Conservation (phyloP, 2,329 filamentous ascomycete species). For the Magnaporthiopsis poae region DNA sequence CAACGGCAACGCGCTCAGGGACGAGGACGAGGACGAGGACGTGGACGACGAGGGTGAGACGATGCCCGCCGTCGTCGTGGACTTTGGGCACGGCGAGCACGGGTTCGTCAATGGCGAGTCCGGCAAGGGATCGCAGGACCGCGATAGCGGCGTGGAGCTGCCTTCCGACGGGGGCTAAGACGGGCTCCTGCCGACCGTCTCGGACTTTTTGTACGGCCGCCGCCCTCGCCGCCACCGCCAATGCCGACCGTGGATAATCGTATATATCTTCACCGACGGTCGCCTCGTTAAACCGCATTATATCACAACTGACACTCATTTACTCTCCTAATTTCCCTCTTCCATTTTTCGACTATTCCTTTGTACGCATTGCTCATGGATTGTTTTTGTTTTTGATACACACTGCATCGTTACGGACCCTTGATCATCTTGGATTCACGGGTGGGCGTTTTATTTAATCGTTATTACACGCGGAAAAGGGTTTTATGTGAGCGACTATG, state of each 20-base stretch:
- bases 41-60: constrained; percentile 20
- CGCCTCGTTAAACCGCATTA: background rate
- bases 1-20: constrained; percentile 66
- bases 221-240: too few species aligned
- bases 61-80: constrained; percentile 11
- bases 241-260: background rate
- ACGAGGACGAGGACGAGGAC: constrained; percentile 51
- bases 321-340: background rate
- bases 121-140: constrained; percentile 33
- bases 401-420: background rate
- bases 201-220: background rate
- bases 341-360: background rate
- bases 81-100: constrained; percentile 20
- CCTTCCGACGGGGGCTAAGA: constrained; percentile 27
- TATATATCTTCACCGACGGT: background rate
- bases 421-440: background rate
- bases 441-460: background rate
- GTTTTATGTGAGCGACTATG: background rate
- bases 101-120: constrained; percentile 6
- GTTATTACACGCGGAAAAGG: background rate
- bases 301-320: background rate
- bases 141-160: constrained; percentile 44
- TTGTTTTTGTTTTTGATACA: constrained; percentile 7
- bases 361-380: constrained; percentile 6
- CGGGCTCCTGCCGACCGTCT: too few species aligned